Conservation (phyloP, 2,329 filamentous ascomycete genomes). For the Ambrosiella xylebori region DNA sequence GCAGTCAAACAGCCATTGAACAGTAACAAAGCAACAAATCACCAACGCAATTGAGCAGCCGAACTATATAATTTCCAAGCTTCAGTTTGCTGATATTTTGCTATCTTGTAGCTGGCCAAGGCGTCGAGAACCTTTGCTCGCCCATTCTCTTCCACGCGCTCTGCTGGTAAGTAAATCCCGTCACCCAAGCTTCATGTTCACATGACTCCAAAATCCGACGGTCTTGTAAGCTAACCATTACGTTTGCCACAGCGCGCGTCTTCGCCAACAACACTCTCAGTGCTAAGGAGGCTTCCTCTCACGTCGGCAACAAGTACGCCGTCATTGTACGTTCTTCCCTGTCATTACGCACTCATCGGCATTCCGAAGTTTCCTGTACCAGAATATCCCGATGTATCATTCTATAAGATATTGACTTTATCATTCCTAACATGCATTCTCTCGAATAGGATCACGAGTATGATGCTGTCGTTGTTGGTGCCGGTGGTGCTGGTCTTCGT, state of each 20-base stretch:
- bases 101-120: constrained; percentile 5
- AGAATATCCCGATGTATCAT: neutral
- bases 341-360: constrained; percentile 4
- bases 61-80: neutral
- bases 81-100: neutral
- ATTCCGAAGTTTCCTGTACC: neutral
- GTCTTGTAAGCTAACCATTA: neutral
- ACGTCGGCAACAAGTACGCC: constrained; percentile 78
- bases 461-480: constrained; percentile 87
- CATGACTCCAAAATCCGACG: neutral
- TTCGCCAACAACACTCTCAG: constrained; percentile 72
- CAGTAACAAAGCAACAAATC: neutral
- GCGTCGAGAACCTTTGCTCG: constrained; percentile 42
- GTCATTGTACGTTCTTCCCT: constrained; percentile 55
- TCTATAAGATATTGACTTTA: neutral
- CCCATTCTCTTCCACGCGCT: constrained; percentile 73
- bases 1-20: constrained; percentile 1
- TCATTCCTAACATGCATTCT: neutral
- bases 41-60: neutral
- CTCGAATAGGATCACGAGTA: constrained; percentile 80
- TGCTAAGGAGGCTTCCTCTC: constrained; percentile 82
- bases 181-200: neutral
- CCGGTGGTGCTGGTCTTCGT: constrained; percentile 64
- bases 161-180: constrained; percentile 43
- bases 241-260: constrained; percentile 47